A percentile compares a stretch with the other conserved stretches of the same genome.
Evolutionary conservation across 768 basidiomycete species (phyloP).

Genomic region (Baorangia bicolor): DNA sequence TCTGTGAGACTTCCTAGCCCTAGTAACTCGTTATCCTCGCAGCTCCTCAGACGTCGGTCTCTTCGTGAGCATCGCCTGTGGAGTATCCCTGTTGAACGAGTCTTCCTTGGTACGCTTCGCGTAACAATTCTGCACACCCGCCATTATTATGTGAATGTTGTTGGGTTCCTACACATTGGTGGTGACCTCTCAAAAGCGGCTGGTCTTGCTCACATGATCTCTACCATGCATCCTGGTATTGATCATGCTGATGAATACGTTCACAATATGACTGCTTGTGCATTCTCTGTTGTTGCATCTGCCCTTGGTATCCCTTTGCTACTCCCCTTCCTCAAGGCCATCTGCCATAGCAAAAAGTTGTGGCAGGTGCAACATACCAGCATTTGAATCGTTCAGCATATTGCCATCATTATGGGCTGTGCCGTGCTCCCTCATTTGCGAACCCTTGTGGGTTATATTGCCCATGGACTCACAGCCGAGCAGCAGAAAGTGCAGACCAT

Average conservation of each 20-base stretch:
- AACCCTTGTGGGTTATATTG: slow-evolving; percentile 94
- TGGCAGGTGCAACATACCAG: slow-evolving; percentile 99
- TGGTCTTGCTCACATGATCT: slow-evolving; percentile 99
- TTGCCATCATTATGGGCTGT: slow-evolving; percentile 99
- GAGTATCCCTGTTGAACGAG: too few relatives aligned
- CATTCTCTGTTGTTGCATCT: slow-evolving; percentile 96
- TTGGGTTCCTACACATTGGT: too few relatives aligned
- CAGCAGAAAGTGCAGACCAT: slow-evolving; percentile 80
- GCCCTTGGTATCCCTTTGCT: slow-evolving; percentile 96
- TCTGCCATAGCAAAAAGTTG: slow-evolving; percentile 97
- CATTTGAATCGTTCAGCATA: slow-evolving; percentile 98
- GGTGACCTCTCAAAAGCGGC: slow-evolving; percentile 95
- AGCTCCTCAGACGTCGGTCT: too few relatives aligned
- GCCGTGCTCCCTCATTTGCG: slow-evolving; percentile 97
- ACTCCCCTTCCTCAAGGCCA: slow-evolving; percentile 95
- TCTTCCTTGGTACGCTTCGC: too few relatives aligned
- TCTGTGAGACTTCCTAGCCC: too few relatives aligned
- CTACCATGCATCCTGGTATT: slow-evolving; percentile 99
- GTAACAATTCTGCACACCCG: too few relatives aligned
- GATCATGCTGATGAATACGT: slow-evolving; percentile 99
- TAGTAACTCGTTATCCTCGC: too few relatives aligned
- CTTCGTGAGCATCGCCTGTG: too few relatives aligned
- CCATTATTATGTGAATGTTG: too few relatives aligned
- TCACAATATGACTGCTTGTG: slow-evolving; percentile 90
- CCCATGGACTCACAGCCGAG: slow-evolving; percentile 73